Percentiles rank a stretch among this genome's conserved stretches.
Conservation (phyloP, 441 rosid species). For the Arabidopsis hybrid region DNA sequence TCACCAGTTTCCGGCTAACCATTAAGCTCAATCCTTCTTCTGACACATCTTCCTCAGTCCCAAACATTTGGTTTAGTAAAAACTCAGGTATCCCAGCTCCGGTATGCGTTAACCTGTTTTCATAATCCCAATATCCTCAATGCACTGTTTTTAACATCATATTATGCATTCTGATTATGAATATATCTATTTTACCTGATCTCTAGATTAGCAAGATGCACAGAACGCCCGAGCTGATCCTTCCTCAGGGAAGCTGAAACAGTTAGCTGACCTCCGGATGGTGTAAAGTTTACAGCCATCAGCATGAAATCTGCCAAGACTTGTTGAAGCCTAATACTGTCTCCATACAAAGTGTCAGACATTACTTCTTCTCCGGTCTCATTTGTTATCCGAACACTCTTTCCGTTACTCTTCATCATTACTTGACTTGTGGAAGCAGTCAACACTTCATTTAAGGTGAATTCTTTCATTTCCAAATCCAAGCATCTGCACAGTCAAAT, state of each 20-base stretch:
- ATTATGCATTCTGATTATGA: constrained; percentile 2
- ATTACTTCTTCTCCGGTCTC: constrained; percentile 65
- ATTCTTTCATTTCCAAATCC: constrained; percentile 89
- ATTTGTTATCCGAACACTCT: constrained; percentile 62
- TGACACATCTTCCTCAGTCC: constrained; percentile 63
- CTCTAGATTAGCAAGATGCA: constrained; percentile 79
- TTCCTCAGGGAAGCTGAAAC: constrained; percentile 66
- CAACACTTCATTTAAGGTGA: constrained; percentile 64
- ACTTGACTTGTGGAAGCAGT: constrained; percentile 79
- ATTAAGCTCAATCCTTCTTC: constrained; percentile 86
- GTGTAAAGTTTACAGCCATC: constrained; percentile 61
- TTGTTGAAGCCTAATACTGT: constrained; percentile 87
- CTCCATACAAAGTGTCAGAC: constrained; percentile 74
- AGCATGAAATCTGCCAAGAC: constrained; percentile 75
- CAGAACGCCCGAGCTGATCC: constrained; percentile 78
- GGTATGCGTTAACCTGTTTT: constrained; percentile 69
- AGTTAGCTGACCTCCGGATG: constrained; percentile 64
- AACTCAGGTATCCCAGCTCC: constrained; percentile 80
- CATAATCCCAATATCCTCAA: constrained; percentile 28
- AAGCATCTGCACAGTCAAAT: constrained; percentile 54
- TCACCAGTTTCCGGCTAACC: constrained; percentile 77
- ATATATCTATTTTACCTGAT: constrained; percentile 60
- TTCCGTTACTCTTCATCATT: constrained; percentile 66
- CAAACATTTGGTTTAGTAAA: constrained; percentile 84
- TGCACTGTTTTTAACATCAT: constrained; percentile 10